Evolutionary conservation across 192 early-diverging fungal genomes (phyloP).

Genomic region (Rhizoclosmatium sp.): DNA sequence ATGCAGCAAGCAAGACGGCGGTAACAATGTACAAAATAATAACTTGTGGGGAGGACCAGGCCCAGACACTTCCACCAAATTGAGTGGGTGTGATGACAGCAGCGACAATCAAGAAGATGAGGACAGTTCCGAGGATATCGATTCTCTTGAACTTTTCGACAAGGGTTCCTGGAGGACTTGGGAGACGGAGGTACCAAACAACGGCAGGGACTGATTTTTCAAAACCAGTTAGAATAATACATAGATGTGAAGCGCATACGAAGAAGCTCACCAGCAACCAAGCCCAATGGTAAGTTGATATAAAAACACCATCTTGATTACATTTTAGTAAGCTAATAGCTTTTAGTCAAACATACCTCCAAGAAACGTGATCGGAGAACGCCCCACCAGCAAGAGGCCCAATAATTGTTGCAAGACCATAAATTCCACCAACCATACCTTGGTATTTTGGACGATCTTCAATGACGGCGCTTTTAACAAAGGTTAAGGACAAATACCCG

Average conservation of each 20-base stretch:
- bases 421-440: slow-evolving; percentile 79
- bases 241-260: too few species aligned
- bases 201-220: slow-evolving; percentile 64
- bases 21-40: slow-evolving; percentile 73
- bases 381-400: slow-evolving; percentile 89
- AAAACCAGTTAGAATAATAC: too few species aligned
- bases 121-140: slow-evolving; percentile 63
- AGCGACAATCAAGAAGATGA: slow-evolving; percentile 59
- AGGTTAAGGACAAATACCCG: neutral
- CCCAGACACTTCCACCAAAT: slow-evolving; percentile 72
- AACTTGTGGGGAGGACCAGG: slow-evolving; percentile 62
- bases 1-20: slow-evolving; percentile 61
- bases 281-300: slow-evolving; percentile 74
- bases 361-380: slow-evolving; percentile 68
- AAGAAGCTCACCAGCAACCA: too few species aligned
- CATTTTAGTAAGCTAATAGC: too few species aligned
- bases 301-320: slow-evolving; percentile 67
- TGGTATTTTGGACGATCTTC: slow-evolving; percentile 36
- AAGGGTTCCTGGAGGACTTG: slow-evolving; percentile 64
- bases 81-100: slow-evolving; percentile 67
- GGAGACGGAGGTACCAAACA: slow-evolving; percentile 46
- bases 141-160: slow-evolving; percentile 64
- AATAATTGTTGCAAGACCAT: slow-evolving; percentile 79
- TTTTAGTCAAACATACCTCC: slow-evolving; percentile 35
- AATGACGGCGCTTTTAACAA: neutral